Base-by-base conservation (phyloP, 1,139 yeast species). In the Pichia sp. region DNA sequence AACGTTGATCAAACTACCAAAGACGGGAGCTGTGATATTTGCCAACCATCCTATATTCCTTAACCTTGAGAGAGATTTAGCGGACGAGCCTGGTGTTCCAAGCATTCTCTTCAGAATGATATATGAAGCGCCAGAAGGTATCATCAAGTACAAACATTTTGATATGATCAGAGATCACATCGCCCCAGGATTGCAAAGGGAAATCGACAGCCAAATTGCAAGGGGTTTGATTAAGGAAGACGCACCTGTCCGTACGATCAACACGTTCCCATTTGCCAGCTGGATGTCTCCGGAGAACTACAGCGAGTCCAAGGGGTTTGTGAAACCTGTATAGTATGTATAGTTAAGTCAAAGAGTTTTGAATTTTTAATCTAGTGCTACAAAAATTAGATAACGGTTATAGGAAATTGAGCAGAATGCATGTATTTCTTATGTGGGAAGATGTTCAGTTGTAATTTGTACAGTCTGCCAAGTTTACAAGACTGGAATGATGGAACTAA, bases 71-170 rank as follows among this genome's bases (percentile, higher is more conserved):
- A 75, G 70, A 17, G 88, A 83, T 53, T 76, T 81, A 81, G 79
- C 77, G 58, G 83, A 83, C 58, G 89, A 82, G 58, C 88, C 89
- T 9, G 65, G 76, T 68, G 73, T 81, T 24, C 89, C 90, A 4
- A 74, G 83, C 0, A 68, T 83, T 40, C 55, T 83, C 37, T 70
- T 73, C 51, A 80, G 80, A 57, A 77, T 80, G 45, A 61, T 83
- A 40, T 75, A 69, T 51, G 87, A 82, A 55, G 84, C 77, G 0
- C 88, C 88, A 1, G 76, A 75, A 48, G 75, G 72, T 44, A 82
- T 83, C 47, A 64, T 81, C 56, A 74, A 77, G 59, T 81, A 81
- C 65, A 83, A 81, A 59, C 75, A 73, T 52, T 82, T 78, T 56
- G 77, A 70, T 38, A 55, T 67, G 21, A 66, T 79, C 51, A 69